These are phyloP conservation scores for Yamadazyma epiphylla DNA, from an alignment of 1,139 yeast species.

Conservation along the genomic window DNA sequence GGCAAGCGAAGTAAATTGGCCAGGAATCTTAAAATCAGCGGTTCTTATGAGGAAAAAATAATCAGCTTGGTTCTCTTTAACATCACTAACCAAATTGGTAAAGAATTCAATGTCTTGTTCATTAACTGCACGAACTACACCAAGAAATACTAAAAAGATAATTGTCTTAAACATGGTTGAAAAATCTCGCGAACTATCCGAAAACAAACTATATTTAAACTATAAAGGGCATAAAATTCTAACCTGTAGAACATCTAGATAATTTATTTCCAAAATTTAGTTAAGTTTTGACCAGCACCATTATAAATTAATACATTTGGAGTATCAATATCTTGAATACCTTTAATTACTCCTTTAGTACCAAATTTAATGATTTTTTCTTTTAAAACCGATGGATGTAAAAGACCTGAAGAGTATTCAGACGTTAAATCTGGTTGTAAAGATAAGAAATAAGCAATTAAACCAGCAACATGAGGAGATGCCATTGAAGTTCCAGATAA, in stretches of 20 bases:
- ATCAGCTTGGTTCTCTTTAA: constrained; percentile 16
- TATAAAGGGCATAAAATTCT: too few relatives aligned
- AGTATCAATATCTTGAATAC: constrained; percentile 68
- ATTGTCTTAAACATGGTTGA: too few relatives aligned
- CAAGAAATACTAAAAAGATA: too few relatives aligned
- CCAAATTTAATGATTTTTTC: constrained; percentile 80
- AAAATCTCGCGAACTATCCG: too few relatives aligned
- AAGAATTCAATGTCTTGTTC: constrained; percentile 19
- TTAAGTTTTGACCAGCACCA: constrained; percentile 85
- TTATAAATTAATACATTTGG: constrained; percentile 89
- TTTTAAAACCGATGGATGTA: constrained; percentile 86
- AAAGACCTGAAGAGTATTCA: constrained; percentile 58
- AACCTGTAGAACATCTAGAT: too few relatives aligned
- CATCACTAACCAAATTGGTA: constrained; percentile 27
- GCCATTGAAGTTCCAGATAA: constrained; percentile 99
- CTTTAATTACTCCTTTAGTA: constrained; percentile 63
- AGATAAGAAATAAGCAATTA: constrained; percentile 83
- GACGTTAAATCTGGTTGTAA: constrained; percentile 86
- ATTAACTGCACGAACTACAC: too few relatives aligned
- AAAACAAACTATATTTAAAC: too few relatives aligned
- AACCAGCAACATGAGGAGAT: constrained; percentile 93
- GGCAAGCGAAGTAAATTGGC: constrained; percentile 21
- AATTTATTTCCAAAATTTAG: constrained; percentile 57
- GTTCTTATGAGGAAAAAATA: constrained; percentile 22
- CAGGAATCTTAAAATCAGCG: constrained; percentile 19